These are phyloP conservation scores for Knoxia roxburghii DNA, from an alignment of 257 asterid species.

Conservation along the genomic window DNA sequence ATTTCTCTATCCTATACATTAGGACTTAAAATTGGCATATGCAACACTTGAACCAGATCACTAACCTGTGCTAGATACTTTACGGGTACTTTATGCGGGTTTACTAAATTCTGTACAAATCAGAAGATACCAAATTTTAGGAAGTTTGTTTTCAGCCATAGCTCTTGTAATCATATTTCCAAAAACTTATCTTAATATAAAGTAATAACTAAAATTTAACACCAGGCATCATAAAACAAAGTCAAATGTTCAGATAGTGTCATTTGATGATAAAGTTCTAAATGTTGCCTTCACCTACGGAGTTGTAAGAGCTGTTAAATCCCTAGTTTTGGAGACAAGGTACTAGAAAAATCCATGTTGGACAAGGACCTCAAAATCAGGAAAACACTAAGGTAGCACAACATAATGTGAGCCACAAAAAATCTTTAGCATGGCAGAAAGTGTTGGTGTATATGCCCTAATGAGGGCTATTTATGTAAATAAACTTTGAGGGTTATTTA, in stretches of 20 bases:
- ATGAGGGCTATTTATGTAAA: no score
- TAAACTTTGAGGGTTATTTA: no score
- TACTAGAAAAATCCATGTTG: conserved; percentile 83
- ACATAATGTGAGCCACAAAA: background rate
- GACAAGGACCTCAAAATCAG: conserved; percentile 62
- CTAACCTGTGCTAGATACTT: background rate
- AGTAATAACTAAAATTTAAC: background rate
- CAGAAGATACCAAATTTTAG: background rate
- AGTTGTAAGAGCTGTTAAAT: conserved; percentile 46
- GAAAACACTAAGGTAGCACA: conserved; percentile 12
- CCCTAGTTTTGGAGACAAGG: conserved; percentile 67
- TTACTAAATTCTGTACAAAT: background rate
- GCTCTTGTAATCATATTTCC: background rate
- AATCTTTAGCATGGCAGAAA: conserved; percentile 9
- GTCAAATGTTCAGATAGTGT: no score
- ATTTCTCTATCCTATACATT: background rate
- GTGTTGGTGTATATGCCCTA: no score
- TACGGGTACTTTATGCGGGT: background rate
- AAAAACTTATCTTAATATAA: background rate
- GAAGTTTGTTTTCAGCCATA: background rate
- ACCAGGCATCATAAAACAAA: no score
- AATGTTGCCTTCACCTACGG: conserved; percentile 50
- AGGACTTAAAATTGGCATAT: background rate
- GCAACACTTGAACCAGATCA: background rate
- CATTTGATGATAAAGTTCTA: conserved; percentile 14